Conservation (phyloP, 129 eudicot species). For the Centella asiatica region DNA sequence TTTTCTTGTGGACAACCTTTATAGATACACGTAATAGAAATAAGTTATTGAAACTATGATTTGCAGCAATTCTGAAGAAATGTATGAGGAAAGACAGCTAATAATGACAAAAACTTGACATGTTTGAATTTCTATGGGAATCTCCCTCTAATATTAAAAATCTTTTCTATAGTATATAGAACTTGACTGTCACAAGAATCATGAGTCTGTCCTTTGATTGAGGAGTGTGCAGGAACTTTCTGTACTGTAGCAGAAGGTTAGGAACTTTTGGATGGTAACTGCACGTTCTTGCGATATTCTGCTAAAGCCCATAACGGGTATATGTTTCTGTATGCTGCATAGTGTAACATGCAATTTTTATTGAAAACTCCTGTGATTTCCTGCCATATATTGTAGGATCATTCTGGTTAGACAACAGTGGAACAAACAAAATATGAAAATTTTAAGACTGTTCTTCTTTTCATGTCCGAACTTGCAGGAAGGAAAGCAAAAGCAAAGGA, state of each 20-base stretch:
- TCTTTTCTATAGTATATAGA: background rate
- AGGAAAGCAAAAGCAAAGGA: no score
- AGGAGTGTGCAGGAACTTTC: background rate
- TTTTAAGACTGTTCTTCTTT: background rate
- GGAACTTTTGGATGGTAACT: background rate
- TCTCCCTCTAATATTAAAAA: background rate
- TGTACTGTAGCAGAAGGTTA: background rate
- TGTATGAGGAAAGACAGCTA: background rate
- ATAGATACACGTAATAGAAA: background rate
- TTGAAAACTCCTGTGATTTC: constrained; percentile 35
- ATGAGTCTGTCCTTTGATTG: background rate
- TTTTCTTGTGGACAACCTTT: background rate
- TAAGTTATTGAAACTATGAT: background rate
- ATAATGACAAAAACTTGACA: background rate
- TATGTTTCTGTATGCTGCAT: constrained; percentile 30
- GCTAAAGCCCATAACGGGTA: constrained; percentile 45
- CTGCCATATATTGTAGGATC: constrained; percentile 13
- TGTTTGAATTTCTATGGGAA: background rate
- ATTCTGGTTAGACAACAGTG: background rate
- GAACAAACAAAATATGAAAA: background rate
- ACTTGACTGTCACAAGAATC: background rate
- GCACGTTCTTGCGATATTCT: constrained; percentile 28
- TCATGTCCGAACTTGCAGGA: no score
- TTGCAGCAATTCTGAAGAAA: background rate
- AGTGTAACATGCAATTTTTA: constrained; percentile 42